These are phyloP conservation scores for peach (Prunus persica) DNA, from an alignment of 306 rosid species.

Conservation along the genomic window Prunus_persica_NCBIv2 NC_034009.1:24168001-24168500, in stretches of 20 bases:
- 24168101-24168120: slow-evolving; percentile 24
- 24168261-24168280: not conserved
- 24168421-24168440: too few species aligned
- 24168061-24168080: slow-evolving; percentile 85
- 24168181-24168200: too few species aligned
- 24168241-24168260: not conserved
- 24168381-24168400: too few species aligned
- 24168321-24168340: too few species aligned
- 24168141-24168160: not conserved
- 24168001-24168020: slow-evolving; percentile 97
- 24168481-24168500: too few species aligned
- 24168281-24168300: too few species aligned
- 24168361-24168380: too few species aligned
- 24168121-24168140: not conserved
- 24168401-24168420: too few species aligned
- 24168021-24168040: slow-evolving; percentile 89
- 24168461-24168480: too few species aligned
- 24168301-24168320: too few species aligned
- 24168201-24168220: not conserved
- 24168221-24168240: not conserved
- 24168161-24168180: not conserved
- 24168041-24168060: slow-evolving; percentile 87
- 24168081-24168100: slow-evolving; percentile 59
- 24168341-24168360: too few species aligned
- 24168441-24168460: too few species aligned